These are phyloP conservation scores for Zalerion maritima DNA, from an alignment of 495 filamentous ascomycete genomes.

Conservation along the genomic window DNA sequence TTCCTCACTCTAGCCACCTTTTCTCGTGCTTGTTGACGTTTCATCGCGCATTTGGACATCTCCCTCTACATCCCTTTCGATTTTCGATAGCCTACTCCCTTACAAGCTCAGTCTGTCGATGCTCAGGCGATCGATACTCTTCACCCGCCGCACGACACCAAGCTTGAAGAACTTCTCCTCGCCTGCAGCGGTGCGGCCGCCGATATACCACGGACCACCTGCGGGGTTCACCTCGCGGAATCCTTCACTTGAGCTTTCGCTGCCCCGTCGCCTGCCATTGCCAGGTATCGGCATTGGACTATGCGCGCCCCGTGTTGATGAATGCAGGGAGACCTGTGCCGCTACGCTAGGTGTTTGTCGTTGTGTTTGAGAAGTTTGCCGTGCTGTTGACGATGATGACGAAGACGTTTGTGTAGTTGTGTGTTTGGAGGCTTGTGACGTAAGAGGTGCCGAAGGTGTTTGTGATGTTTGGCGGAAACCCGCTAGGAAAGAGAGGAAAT, in stretches of 20 bases:
- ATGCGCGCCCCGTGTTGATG: too few relatives aligned
- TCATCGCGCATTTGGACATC: neutral
- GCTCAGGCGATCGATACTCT: conserved; percentile 40
- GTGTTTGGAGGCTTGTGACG: too few relatives aligned
- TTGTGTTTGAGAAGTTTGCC: too few relatives aligned
- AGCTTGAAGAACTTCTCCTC: conserved; percentile 79
- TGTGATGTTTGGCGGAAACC: too few relatives aligned
- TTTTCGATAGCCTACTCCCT: conserved; percentile 6
- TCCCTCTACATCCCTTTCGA: neutral
- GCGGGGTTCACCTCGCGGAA: conserved; percentile 62
- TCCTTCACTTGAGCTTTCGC: conserved; percentile 61
- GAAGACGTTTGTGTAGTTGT: too few relatives aligned
- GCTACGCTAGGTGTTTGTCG: too few relatives aligned
- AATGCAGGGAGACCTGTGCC: too few relatives aligned
- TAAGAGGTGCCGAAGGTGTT: too few relatives aligned
- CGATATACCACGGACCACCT: conserved; percentile 79
- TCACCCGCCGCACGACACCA: conserved; percentile 38
- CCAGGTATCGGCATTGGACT: conserved; percentile 5
- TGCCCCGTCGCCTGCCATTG: conserved; percentile 47
- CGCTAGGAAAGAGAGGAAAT: too few relatives aligned
- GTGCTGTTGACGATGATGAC: too few relatives aligned
- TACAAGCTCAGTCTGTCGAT: conserved; percentile 42
- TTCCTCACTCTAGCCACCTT: conserved; percentile 1
- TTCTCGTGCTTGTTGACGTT: conserved; percentile 1
- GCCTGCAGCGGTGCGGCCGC: conserved; percentile 66